Conservation (phyloP, 225 moss, liverwort and hornwort genomes). For the Antitrichia curtipendula region DNA sequence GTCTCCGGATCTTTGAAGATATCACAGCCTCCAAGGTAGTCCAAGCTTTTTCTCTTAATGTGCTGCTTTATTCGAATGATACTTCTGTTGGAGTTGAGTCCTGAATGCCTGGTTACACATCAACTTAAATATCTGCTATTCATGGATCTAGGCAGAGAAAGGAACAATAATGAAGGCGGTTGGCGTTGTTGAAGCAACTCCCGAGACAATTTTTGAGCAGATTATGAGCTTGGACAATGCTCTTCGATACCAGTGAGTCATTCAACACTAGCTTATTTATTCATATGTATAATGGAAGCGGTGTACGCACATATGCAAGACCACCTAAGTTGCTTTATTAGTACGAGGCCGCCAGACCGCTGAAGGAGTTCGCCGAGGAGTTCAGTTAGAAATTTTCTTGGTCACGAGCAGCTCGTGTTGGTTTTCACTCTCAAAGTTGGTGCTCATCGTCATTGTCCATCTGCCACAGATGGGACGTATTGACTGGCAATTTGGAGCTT, state of each 20-base stretch:
- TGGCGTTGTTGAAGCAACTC: conserved; percentile 57
- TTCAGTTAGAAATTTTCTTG: neutral
- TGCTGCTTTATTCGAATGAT: neutral
- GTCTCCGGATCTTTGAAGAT: conserved; percentile 75
- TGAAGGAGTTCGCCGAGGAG: neutral
- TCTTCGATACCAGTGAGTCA: conserved; percentile 48
- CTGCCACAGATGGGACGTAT: conserved; percentile 51
- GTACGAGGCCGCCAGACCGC: neutral
- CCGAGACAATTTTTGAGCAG: conserved; percentile 65
- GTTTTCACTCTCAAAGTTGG: neutral
- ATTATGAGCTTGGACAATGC: conserved; percentile 66
- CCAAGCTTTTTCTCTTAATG: neutral
- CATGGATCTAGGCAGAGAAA: conserved; percentile 43
- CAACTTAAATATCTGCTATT: neutral
- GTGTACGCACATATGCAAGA: neutral
- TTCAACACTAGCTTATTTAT: neutral
- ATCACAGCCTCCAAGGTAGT: conserved; percentile 53
- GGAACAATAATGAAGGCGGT: conserved; percentile 66
- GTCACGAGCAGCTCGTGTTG: neutral
- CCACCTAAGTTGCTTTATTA: neutral
- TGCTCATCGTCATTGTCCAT: neutral
- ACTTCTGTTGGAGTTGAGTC: neutral
- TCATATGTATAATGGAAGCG: neutral
- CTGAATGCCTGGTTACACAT: neutral
- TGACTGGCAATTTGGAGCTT: conserved; percentile 65